Conservation (phyloP, 2,329 filamentous ascomycete genomes). For the Colletotrichum sp. region DNA sequence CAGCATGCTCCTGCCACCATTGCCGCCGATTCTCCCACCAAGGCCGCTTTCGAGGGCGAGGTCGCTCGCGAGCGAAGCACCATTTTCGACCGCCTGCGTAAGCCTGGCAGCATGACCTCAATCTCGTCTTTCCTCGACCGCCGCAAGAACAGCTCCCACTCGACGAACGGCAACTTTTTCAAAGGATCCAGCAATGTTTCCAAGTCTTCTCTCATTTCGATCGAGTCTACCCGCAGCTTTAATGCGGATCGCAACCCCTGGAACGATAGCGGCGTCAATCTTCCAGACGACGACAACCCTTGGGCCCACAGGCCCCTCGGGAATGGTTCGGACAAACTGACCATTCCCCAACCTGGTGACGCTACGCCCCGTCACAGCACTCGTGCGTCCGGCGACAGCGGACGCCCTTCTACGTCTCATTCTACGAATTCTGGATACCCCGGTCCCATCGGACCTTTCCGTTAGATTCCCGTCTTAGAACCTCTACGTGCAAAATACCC, state of each 20-base stretch:
- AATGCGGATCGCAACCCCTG: constrained; percentile 94
- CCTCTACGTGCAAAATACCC: constrained; percentile 61
- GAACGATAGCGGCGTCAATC: constrained; percentile 97
- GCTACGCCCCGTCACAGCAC: constrained; percentile 82
- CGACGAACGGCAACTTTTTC: constrained; percentile 83
- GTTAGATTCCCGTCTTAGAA: constrained; percentile 66
- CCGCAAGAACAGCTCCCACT: constrained; percentile 91
- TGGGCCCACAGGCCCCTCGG: constrained; percentile 68
- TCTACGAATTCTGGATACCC: constrained; percentile 96
- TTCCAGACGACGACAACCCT: constrained; percentile 83
- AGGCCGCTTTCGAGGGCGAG: constrained; percentile 82
- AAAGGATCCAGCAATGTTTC: constrained; percentile 91
- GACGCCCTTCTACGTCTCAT: constrained; percentile 92
- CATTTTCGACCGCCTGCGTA: constrained; percentile 92
- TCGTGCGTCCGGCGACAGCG: constrained; percentile 87
- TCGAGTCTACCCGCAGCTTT: constrained; percentile 91
- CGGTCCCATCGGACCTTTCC: constrained; percentile 87
- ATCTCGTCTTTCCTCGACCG: constrained; percentile 96
- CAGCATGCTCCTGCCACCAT: constrained; percentile 87
- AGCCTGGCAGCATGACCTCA: constrained; percentile 92
- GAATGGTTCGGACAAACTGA: constrained; percentile 69
- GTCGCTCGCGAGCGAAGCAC: constrained; percentile 78
- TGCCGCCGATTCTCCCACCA: constrained; percentile 86
- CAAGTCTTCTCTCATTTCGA: constrained; percentile 93
- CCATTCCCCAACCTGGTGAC: constrained; percentile 77